phyloP scores from a whole-genome alignment of 176 grass and related monocot species.

The Oryza officinalis region DNA sequence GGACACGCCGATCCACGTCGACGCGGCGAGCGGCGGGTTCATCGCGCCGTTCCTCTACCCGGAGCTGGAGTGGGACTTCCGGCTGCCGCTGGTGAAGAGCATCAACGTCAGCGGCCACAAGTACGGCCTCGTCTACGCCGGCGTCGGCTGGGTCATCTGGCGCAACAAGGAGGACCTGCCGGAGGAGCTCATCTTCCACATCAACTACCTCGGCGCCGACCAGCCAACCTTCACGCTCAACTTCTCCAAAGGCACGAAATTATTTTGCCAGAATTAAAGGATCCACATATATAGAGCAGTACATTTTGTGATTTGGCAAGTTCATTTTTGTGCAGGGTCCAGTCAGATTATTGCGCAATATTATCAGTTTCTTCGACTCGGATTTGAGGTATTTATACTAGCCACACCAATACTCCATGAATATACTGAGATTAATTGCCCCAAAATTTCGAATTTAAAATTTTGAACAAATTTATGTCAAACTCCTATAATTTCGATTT shows the following conservation, averaged over 20 bases:
- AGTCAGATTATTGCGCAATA: slow-evolving; percentile 96
- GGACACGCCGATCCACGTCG: slow-evolving; percentile 85
- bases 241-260: slow-evolving; percentile 76
- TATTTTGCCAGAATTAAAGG: background rate
- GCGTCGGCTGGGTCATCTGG: slow-evolving; percentile 88
- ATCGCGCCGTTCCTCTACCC: slow-evolving; percentile 89
- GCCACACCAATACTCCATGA: too few species aligned
- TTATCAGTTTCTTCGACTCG: slow-evolving; percentile 84
- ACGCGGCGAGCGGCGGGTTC: slow-evolving; percentile 87
- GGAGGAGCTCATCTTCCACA: slow-evolving; percentile 94
- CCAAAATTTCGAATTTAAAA: too few species aligned
- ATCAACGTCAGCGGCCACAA: slow-evolving; percentile 98
- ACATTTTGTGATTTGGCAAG: background rate
- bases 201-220: slow-evolving; percentile 96
- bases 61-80: slow-evolving; percentile 87
- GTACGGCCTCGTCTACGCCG: slow-evolving; percentile 90
- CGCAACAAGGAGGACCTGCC: slow-evolving; percentile 67
- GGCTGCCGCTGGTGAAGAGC: slow-evolving; percentile 82
- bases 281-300: background rate
- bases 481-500: background rate
- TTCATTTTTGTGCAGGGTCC: slow-evolving; percentile 43
- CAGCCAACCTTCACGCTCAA: slow-evolving; percentile 96
- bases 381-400: slow-evolving; percentile 58
- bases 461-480: background rate
- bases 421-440: too few species aligned